These are phyloP conservation scores for Colletotrichum neosansevieriae DNA, from an alignment of 2,329 filamentous ascomycete genomes.

Conservation along the genomic window DNA sequence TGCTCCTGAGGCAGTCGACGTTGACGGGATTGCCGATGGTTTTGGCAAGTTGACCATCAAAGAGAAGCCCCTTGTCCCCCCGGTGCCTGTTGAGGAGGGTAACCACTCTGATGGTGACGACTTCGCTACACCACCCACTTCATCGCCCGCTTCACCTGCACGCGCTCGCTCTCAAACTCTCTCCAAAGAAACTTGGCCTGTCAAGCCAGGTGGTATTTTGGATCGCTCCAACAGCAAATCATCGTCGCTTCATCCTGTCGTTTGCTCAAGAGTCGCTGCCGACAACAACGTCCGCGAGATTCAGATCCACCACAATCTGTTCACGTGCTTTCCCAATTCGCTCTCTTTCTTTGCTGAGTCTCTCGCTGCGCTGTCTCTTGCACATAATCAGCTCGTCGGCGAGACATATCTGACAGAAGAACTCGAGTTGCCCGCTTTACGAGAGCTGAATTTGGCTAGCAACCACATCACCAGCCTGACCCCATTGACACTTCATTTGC, in stretches of 20 bases:
- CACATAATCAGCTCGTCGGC: conserved; percentile 78
- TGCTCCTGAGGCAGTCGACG: conserved; percentile 44
- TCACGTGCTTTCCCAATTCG: conserved; percentile 76
- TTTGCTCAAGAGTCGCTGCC: conserved; percentile 67
- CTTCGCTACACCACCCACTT: conserved; percentile 70
- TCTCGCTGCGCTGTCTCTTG: conserved; percentile 78
- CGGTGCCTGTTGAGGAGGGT: conserved; percentile 46
- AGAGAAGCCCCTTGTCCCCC: not conserved
- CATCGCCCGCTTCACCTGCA: conserved; percentile 62
- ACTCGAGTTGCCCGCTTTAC: conserved; percentile 78
- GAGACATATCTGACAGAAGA: conserved; percentile 74
- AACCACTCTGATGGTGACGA: conserved; percentile 65
- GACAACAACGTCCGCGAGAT: conserved; percentile 67
- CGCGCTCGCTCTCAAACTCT: conserved; percentile 62
- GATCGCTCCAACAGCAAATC: conserved; percentile 77
- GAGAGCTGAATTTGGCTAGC: conserved; percentile 79
- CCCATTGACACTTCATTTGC: conserved; percentile 73
- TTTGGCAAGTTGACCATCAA: conserved; percentile 32
- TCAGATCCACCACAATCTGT: conserved; percentile 81
- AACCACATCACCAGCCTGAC: conserved; percentile 80
- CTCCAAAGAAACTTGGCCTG: conserved; percentile 63
- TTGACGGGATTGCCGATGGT: conserved; percentile 48
- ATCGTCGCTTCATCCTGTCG: conserved; percentile 68
- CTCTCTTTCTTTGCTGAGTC: conserved; percentile 78
- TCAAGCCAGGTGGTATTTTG: conserved; percentile 72